A percentile compares a stretch with the other conserved stretches of the same genome.
phyloP scores from a whole-genome alignment of 1,139 yeast genomes.

The Blastobotrys petasosporus region DNA sequence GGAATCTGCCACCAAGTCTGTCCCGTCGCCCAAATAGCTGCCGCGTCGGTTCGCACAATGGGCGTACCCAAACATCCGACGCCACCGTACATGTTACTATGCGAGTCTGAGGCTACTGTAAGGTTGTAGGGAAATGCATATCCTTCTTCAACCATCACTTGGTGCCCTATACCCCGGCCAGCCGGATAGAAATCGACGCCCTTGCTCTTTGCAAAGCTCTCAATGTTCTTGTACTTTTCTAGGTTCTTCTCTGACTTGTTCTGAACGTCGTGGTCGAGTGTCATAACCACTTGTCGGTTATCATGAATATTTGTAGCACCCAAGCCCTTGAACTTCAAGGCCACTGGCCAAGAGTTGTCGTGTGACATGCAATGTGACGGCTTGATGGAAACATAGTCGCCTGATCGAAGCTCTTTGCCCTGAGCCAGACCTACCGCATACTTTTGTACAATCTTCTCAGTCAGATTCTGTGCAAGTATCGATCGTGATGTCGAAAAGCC shows the following conservation, averaged over 20 bases:
- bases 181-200: slow-evolving; percentile 98
- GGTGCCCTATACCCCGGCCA: slow-evolving; percentile 98
- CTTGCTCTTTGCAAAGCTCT: slow-evolving; percentile 78
- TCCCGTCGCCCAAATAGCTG: slow-evolving; percentile 99
- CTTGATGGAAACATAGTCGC: slow-evolving; percentile 89
- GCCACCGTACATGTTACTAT: slow-evolving; percentile 97
- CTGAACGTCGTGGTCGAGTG: slow-evolving; percentile 97
- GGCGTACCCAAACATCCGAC: slow-evolving; percentile 95
- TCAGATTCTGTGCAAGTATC: slow-evolving; percentile 57
- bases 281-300: slow-evolving; percentile 86
- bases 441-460: slow-evolving; percentile 91
- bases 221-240: slow-evolving; percentile 81
- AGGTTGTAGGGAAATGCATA: slow-evolving; percentile 92
- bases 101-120: slow-evolving; percentile 97
- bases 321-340: slow-evolving; percentile 88
- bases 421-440: slow-evolving; percentile 78
- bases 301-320: slow-evolving; percentile 83
- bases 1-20: slow-evolving; percentile 99
- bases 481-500: slow-evolving; percentile 8
- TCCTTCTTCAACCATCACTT: slow-evolving; percentile 97
- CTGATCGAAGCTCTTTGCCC: slow-evolving; percentile 70
- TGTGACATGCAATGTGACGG: slow-evolving; percentile 99
- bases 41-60: slow-evolving; percentile 96
- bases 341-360: slow-evolving; percentile 99
- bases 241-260: slow-evolving; percentile 83